phyloP scores from a whole-genome alignment of 2,329 filamentous ascomycete genomes.

The Penicillium brasilianum region DNA sequence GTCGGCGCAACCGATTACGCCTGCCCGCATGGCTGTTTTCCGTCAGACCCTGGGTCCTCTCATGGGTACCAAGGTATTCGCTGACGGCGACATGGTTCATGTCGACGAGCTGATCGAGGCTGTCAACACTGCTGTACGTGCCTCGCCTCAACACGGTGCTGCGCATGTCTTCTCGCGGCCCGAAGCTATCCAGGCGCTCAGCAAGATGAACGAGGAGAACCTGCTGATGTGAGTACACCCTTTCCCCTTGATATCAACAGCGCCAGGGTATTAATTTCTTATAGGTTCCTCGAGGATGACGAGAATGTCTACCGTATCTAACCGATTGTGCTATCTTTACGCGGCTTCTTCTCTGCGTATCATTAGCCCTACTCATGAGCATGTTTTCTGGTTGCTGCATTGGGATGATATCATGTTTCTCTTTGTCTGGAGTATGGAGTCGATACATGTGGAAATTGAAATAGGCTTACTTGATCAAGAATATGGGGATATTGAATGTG shows the following conservation, averaged over 20 bases:
- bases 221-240: conserved; percentile 80
- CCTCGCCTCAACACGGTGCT: conserved; percentile 51
- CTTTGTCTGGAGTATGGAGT: conserved; percentile 32
- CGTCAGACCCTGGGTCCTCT: conserved; percentile 80
- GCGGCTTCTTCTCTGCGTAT: neutral
- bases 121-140: conserved; percentile 73
- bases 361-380: conserved; percentile 22
- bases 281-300: conserved; percentile 56
- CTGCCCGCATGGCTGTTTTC: conserved; percentile 74
- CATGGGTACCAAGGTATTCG: conserved; percentile 81
- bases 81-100: conserved; percentile 75
- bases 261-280: conserved; percentile 37
- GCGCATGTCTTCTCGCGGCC: conserved; percentile 65
- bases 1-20: conserved; percentile 48
- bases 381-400: conserved; percentile 30
- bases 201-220: conserved; percentile 79
- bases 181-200: conserved; percentile 79
- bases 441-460: conserved; percentile 16
- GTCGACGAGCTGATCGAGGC: conserved; percentile 75
- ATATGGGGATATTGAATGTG: conserved; percentile 14
- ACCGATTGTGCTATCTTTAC: conserved; percentile 19
- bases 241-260: conserved; percentile 6
- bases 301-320: conserved; percentile 74
- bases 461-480: conserved; percentile 17
- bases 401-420: conserved; percentile 33